These are phyloP conservation scores for Austroboletus eburneus DNA, from an alignment of 768 basidiomycete species.

Conservation along the genomic window DNA sequence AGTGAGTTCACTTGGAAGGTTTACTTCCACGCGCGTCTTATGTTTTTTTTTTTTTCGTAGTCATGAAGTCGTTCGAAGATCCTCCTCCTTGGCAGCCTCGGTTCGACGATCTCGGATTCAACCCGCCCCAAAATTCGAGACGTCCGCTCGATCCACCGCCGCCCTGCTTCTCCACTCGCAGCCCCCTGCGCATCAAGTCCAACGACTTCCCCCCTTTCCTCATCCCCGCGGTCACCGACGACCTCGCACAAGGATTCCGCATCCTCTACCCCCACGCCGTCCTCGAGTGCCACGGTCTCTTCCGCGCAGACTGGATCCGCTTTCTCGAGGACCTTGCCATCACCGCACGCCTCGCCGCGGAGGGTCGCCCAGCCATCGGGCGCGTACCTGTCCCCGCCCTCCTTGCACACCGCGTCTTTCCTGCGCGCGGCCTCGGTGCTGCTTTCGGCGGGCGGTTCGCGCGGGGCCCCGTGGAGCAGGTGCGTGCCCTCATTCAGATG, in stretches of 20 bases:
- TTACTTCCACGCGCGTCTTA: too few relatives aligned
- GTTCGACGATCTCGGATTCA: constrained; percentile 18
- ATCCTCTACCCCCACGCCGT: constrained; percentile 22
- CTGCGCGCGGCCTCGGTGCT: constrained; percentile 9
- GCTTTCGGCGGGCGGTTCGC: constrained; percentile 20
- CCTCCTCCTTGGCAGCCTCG: constrained; percentile 29
- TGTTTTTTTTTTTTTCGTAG: too few relatives aligned
- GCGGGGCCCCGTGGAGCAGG: constrained; percentile 16
- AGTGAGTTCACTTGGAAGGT: too few relatives aligned
- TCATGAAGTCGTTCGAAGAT: too few relatives aligned
- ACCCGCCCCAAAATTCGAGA: constrained; percentile 1
- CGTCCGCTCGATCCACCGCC: constrained; percentile 31
- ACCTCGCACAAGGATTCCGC: constrained; percentile 24
- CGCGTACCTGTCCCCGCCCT: constrained; percentile 15
- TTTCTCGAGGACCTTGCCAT: constrained; percentile 28
- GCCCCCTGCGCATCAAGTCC: constrained; percentile 26
- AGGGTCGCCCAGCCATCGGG: constrained; percentile 21
- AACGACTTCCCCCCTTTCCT: constrained; percentile 25
- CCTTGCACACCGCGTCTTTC: constrained; percentile 14
- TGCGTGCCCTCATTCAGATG: constrained; percentile 23
- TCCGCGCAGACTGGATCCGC: constrained; percentile 25
- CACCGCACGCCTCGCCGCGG: constrained; percentile 23
- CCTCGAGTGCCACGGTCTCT: constrained; percentile 29
- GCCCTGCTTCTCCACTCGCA: constrained; percentile 24
- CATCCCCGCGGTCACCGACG: constrained; percentile 20